Base-by-base conservation (phyloP, 2,329 filamentous ascomycete genomes). In the Venturia carpophila region DNA sequence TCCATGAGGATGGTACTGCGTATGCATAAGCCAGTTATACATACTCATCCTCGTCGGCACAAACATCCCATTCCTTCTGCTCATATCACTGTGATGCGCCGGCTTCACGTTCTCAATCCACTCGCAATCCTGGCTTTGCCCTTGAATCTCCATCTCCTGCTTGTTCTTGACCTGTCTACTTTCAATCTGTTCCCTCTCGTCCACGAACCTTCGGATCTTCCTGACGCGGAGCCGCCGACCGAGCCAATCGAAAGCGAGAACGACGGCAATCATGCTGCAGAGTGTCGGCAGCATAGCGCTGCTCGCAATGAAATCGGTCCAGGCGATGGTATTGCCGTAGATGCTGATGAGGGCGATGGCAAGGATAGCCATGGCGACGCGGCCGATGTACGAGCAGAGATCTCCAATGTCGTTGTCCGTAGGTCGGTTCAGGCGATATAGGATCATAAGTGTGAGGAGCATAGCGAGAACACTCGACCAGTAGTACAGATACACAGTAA, bases 401-500 rank as follows among this genome's bases (percentile, higher is more conserved):
- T 62, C 60, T 15, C 39, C 60, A 3, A 62, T 10, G n/a, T 62
- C 60, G 39, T 27, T 47, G 5, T 43, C 42, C 13, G 13, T 27
- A 9, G 39, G 60, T 42, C 60, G 30, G 13, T 43, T 47, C 21
- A 62, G 42, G 37, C 42, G 42, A 11, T 43, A 43, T n/a, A 62
- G 39, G 13, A 62, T 34, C 27, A 15, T 47, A 37, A 62, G 42
- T 6, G 21, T 27, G 15, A 62, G 39, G 13, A 62, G 42, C 39
- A 62, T 62, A 15, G 60, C 60, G 5, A 62, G 60, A 15, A 62
- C 60, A 15, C 27, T 37, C 13, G 60, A 27, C 60, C 60, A 62
- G 39, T 43, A 62, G 42, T 62, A 62, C 39, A 62, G n/a, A n/a
- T 62, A 62, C 24, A 62, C 60, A 34, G 60, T 62, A 13, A 62